Conservation (phyloP, 148 eudicot genomes). For the Amaranthus palmeri region DNA sequence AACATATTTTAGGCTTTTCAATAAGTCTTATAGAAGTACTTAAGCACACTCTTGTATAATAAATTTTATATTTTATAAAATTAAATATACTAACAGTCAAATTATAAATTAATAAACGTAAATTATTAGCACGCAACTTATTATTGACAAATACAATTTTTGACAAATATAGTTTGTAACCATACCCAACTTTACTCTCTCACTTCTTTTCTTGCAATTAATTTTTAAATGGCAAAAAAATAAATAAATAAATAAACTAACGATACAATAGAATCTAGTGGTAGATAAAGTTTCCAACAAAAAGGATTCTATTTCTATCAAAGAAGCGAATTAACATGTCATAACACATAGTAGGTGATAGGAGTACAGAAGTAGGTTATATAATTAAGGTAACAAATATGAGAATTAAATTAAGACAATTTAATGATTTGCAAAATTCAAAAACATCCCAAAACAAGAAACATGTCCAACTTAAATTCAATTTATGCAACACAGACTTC, state of each 20-base stretch:
- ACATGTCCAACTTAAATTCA: neutral
- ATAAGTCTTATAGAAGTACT: too few species aligned
- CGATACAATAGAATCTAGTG: neutral
- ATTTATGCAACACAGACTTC: neutral
- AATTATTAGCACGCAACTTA: too few species aligned
- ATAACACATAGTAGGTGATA: neutral
- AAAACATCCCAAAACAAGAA: constrained; percentile 4
- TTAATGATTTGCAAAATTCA: neutral
- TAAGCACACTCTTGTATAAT: too few species aligned
- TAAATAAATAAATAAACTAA: neutral
- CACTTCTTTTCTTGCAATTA: too few species aligned
- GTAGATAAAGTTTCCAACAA: neutral
- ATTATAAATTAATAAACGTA: too few species aligned
- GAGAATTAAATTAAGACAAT: neutral
- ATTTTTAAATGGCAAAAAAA: too few species aligned
- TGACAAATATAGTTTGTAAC: too few species aligned
- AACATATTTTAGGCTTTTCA: too few species aligned
- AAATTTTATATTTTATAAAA: too few species aligned
- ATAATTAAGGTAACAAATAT: neutral
- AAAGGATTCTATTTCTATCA: neutral
- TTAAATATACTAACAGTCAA: too few species aligned
- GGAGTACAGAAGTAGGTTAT: neutral
- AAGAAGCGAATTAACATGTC: neutral
- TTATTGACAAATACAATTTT: too few species aligned
- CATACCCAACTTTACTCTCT: neutral